A percentile compares a stretch with the other conserved stretches of the same genome.
Conservation (phyloP, 83 land plant species). For the Picea abies region DNA sequence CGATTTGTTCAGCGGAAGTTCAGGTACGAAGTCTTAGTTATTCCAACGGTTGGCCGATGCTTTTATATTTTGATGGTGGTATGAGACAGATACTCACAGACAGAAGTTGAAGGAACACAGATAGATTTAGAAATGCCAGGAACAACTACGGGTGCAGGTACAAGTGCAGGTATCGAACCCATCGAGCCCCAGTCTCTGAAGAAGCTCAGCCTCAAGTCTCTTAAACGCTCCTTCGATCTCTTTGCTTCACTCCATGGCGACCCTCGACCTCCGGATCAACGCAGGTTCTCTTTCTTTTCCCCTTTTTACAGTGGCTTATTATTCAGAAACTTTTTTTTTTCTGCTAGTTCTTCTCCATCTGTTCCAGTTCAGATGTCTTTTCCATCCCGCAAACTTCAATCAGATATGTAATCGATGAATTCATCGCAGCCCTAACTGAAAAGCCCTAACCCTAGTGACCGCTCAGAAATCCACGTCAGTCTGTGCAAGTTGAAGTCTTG, state of each 20-base stretch:
- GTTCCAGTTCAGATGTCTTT: neutral
- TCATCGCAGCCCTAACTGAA: too few relatives aligned
- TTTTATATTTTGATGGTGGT: too few relatives aligned
- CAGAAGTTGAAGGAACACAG: neutral
- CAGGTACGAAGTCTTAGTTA: too few relatives aligned
- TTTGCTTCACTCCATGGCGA: conserved; percentile 70
- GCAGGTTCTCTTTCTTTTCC: conserved; percentile 42
- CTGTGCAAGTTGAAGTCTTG: neutral
- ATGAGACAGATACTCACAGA: too few relatives aligned
- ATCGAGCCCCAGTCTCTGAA: conserved; percentile 95
- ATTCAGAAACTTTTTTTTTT: neutral
- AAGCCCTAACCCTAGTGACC: neutral
- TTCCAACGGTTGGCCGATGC: too few relatives aligned
- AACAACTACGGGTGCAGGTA: conserved; percentile 21
- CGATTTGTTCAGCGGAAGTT: too few relatives aligned
- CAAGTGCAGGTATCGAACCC: conserved; percentile 39
- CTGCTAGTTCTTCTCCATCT: neutral
- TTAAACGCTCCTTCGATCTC: conserved; percentile 83
- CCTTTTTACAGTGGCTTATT: neutral
- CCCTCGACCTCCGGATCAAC: conserved; percentile 47
- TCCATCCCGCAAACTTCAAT: neutral
- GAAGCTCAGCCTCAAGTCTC: conserved; percentile 87
- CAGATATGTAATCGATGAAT: too few relatives aligned
- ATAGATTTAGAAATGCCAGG: conserved; percentile 6
- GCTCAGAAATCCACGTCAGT: neutral